phyloP scores from a whole-genome alignment of 164 flowering plant genomes.

The Dillenia suffruticosa region DNA sequence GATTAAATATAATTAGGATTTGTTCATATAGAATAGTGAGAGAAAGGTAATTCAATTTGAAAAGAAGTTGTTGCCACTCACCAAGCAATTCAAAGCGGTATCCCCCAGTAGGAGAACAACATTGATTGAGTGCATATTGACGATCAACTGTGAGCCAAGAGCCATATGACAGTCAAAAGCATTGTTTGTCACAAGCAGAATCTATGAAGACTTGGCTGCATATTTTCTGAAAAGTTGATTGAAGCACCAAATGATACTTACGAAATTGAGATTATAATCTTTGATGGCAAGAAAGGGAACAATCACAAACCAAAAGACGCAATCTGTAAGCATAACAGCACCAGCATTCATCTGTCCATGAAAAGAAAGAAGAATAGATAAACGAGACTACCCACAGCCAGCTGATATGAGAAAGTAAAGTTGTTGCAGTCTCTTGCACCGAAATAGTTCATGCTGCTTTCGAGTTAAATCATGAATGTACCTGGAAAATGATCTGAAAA shows the following conservation, averaged over 20 bases:
- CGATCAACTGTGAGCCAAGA: conserved; percentile 47
- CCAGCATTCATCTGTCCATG: conserved; percentile 82
- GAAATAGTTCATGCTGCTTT: too few species aligned
- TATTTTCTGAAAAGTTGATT: too few species aligned
- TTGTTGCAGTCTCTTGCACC: too few species aligned
- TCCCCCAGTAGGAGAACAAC: conserved; percentile 80
- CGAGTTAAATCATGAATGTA: conserved; percentile 11
- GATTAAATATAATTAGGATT: not conserved
- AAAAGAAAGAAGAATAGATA: conserved; percentile 3
- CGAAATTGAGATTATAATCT: conserved; percentile 60
- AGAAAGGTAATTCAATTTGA: not conserved
- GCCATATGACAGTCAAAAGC: too few species aligned
- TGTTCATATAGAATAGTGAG: not conserved
- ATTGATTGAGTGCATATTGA: conserved; percentile 80
- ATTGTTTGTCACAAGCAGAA: too few species aligned
- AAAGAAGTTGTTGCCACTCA: conserved; percentile 22
- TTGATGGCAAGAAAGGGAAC: conserved; percentile 75
- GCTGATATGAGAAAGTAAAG: not conserved
- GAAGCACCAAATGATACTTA: conserved; percentile 33
- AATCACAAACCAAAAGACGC: conserved; percentile 85
- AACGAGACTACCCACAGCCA: not conserved
- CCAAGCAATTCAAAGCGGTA: conserved; percentile 72
- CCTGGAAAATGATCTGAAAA: conserved; percentile 89
- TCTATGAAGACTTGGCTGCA: too few species aligned
- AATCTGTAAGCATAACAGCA: conserved; percentile 90